These are phyloP conservation scores for Cynara cardunculus DNA, from an alignment of 129 eudicot species.

Conservation along the genomic window DNA sequence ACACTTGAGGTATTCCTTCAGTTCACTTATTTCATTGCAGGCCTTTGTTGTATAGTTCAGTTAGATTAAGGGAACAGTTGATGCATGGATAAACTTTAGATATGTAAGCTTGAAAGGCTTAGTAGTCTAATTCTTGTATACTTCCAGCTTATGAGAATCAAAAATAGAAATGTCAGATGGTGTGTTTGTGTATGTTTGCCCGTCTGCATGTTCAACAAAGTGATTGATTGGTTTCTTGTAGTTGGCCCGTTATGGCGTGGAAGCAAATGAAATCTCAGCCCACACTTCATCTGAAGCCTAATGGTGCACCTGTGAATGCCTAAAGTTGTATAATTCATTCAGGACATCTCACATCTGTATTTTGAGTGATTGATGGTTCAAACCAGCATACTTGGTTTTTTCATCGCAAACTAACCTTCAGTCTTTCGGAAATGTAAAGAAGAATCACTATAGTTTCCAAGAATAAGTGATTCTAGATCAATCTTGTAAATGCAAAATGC, in stretches of 20 bases:
- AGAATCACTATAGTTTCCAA: not conserved
- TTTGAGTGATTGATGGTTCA: not conserved
- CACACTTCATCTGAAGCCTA: no score
- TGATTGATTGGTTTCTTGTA: not conserved
- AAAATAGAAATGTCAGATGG: not conserved
- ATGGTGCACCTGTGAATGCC: not conserved
- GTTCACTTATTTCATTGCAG: not conserved
- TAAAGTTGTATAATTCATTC: not conserved
- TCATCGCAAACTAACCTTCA: not conserved
- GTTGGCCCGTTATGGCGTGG: no score
- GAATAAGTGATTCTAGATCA: not conserved
- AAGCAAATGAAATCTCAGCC: no score
- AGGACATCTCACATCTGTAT: not conserved
- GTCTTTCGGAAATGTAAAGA: not conserved
- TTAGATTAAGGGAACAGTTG: not conserved
- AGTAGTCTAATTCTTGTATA: not conserved
- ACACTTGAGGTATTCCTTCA: conserved; percentile 48
- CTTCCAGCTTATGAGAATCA: not conserved
- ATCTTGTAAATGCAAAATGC: not conserved
- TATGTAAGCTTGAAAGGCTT: not conserved
- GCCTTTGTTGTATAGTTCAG: not conserved
- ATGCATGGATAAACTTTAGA: conserved; percentile 3
- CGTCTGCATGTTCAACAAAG: no score
- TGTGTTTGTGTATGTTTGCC: no score
- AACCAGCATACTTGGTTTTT: not conserved